Evolutionary conservation across 768 basidiomycete genomes (phyloP), one percentile per base, ranked within the genome.

Genomic region (Lentinula sp.): DNA sequence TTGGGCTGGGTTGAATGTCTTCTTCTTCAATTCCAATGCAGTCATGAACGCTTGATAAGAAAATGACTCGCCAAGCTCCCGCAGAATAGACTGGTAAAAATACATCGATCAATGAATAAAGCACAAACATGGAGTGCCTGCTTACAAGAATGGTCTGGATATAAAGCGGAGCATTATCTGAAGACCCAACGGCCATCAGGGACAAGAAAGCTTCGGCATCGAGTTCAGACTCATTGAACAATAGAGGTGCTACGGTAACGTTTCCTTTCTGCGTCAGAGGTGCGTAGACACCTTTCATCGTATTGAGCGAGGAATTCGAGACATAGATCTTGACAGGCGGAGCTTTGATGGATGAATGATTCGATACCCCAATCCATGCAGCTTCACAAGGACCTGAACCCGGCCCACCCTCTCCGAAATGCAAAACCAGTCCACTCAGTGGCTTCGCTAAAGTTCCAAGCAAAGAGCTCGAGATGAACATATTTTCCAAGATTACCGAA

Each of bases 131-230:
- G 16, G 21, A 10, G 9, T 1, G 34, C 11, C 15, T n/a, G 18
- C 82, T 65, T 65, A 89, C 88, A 64, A 90, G 65, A 28, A 90
- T 70, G 0, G 83, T 79, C 57, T 90, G 88, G 67, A 90, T 82
- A 68, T 90, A 90, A 0, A 90, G 68, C 0, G 88, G 89, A 0
- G 86, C 81, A 0, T 77, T 74, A 1, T 87, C 85, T 0, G 84
- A 82, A 0, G 82, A 81, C 0, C 79, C 83, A 0, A 89, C 75
- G 0, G 87, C 84, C 89, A 90, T 90, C 84, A 90, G 85, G 0
- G 86, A 86, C 35, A 89, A 65, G 61, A 90, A 84, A 1, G 88
- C 85, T 16, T 84, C 72, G 0, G 86, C 84, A 67, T 89, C 88
- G 0, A 89, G 76, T 60, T 91, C 89, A 4, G 77, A 72, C 62